Evolutionary conservation across 257 asterid species (phyloP), one percentile per base, ranked within the genome.

Genomic region (Craterostigma plantagineum): DNA sequence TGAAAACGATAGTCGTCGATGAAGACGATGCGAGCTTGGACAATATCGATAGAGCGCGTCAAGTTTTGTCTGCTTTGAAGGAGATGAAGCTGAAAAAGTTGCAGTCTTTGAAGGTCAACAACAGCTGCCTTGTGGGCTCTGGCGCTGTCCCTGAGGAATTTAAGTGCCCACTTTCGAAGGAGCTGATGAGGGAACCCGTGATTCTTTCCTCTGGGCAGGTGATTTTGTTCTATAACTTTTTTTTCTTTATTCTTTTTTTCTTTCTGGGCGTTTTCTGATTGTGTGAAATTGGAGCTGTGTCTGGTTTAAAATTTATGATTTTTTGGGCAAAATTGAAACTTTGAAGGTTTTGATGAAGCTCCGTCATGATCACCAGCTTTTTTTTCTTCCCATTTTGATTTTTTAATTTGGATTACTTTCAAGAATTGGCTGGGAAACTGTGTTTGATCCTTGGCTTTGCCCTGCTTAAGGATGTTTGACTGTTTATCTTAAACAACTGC

Each of bases 161-260:
- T 43, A 68, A 60, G 16, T 90, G 99, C 54, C 96, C 96, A 7
- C 81, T 90, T 17, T 90, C 96, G 0, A 77, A 68, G 55, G 69
- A 77, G 38, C 71, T 83, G 43, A 77, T 90, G 91, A 71, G 76
- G 39, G 99, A 90, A 71, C 99, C 96, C 45, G 96, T 90, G 46
- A 58, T 90, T 59, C 38, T 83, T 43, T 36, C 87, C 63, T 64
- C 80, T 44, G 99, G 95, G 52, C 84, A 72, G 99, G 99, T 90
- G 47, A 44, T 34, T 17, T n/a, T 11, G n/a, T n/a, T n/a, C n/a
- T n/a, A n/a, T n/a, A n/a, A n/a, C n/a, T n/a, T n/a, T n/a, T n/a
- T n/a, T n/a, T n/a, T n/a, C n/a, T n/a, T n/a, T n/a, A n/a, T n/a
- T 35, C 18, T 18, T 1, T 18, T 12, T 7, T 12, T 52, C 2